A percentile compares a stretch with the other conserved stretches of the same genome.
phyloP scores from a whole-genome alignment of 2,329 filamentous ascomycete species.

The Cladophialophora bantiana region DNA sequence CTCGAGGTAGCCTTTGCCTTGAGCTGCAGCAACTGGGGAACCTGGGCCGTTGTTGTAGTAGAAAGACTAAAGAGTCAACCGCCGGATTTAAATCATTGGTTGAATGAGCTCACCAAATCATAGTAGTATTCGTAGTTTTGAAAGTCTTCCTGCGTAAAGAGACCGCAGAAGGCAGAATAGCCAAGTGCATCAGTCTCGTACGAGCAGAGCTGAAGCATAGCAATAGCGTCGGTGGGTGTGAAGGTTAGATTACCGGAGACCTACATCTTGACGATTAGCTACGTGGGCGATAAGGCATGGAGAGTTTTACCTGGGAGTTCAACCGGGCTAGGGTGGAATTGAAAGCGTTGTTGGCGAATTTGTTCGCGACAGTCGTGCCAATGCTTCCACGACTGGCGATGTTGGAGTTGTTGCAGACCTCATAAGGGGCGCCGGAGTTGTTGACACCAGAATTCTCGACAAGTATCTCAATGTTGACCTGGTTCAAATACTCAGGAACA shows the following conservation, averaged over 20 bases:
- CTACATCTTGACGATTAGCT: constrained; percentile 55
- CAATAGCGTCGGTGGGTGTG: constrained; percentile 67
- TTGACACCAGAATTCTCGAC: constrained; percentile 71
- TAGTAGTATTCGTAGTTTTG: constrained; percentile 17
- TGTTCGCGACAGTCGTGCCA: constrained; percentile 11
- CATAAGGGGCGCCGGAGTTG: constrained; percentile 64
- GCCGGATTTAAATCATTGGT: constrained; percentile 72
- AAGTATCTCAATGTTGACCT: constrained; percentile 74
- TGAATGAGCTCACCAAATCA: constrained; percentile 77
- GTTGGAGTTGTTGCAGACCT: constrained; percentile 65
- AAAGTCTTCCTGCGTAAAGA: constrained; percentile 62
- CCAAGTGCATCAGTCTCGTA: constrained; percentile 79
- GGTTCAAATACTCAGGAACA: constrained; percentile 70
- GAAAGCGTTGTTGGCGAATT: constrained; percentile 38
- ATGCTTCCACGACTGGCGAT: constrained; percentile 58
- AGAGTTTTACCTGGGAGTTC: constrained; percentile 69
- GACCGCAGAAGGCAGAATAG: constrained; percentile 74
- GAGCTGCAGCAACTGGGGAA: constrained; percentile 66
- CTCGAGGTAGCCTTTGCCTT: constrained; percentile 76
- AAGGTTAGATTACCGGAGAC: constrained; percentile 57
- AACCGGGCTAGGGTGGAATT: constrained; percentile 65
- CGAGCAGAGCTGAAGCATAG: constrained; percentile 75
- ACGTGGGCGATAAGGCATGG: not conserved
- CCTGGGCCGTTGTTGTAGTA: constrained; percentile 61
- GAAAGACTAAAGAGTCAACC: constrained; percentile 45